These are phyloP conservation scores for Ceratocystis lukuohia DNA, from an alignment of 2,329 filamentous ascomycete species.

Conservation along the genomic window DNA sequence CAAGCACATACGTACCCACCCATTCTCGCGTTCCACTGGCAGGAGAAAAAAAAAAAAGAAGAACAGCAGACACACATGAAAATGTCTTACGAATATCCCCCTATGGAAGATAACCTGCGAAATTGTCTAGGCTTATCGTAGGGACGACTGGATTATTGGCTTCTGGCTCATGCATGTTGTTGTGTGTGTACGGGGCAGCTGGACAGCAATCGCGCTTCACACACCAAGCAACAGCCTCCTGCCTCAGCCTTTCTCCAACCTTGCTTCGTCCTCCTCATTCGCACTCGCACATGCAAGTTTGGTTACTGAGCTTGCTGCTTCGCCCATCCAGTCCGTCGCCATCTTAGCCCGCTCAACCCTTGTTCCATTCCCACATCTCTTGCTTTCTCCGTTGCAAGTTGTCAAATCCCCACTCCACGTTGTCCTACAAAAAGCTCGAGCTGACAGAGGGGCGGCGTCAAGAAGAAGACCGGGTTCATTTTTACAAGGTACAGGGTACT, in stretches of 20 bases:
- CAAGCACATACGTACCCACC: not conserved
- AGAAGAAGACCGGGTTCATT: not conserved
- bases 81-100: not conserved
- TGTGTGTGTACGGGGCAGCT: not conserved
- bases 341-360: not conserved
- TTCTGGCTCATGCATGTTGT: not conserved
- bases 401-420: not conserved
- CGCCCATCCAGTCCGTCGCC: no score
- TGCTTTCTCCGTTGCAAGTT: not conserved
- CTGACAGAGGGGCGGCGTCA: not conserved
- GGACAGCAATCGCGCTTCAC: not conserved
- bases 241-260: not conserved
- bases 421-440: not conserved
- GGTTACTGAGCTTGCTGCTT: no score
- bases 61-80: not conserved
- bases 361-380: not conserved
- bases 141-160: not conserved
- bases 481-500: conserved; percentile 5
- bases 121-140: not conserved
- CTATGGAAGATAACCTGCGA: not conserved
- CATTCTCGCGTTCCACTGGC: not conserved
- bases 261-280: not conserved
- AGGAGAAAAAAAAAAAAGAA: not conserved
- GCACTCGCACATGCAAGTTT: no score
- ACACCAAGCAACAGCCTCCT: not conserved